These are phyloP conservation scores for Lipomyces mesembrius DNA, from an alignment of 805 yeast species.

Conservation along the genomic window DNA sequence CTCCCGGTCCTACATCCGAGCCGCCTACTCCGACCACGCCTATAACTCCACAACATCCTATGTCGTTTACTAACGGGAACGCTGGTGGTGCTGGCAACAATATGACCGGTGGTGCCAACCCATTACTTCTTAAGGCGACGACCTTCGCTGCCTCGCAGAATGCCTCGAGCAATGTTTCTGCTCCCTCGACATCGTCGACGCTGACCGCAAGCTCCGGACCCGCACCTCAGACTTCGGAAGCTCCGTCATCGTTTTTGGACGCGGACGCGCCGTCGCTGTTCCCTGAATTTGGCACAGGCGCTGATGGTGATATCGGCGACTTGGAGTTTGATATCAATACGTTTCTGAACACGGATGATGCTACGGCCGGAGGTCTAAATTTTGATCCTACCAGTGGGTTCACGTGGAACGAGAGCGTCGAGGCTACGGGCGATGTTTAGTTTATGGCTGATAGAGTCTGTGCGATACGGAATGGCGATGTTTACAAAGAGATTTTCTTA, in stretches of 20 bases:
- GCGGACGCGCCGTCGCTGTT: slow-evolving; percentile 33
- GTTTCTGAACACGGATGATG: slow-evolving; percentile 36
- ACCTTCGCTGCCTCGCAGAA: slow-evolving; percentile 30
- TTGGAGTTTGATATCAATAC: slow-evolving; percentile 38
- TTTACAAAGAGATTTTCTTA: slow-evolving; percentile 1
- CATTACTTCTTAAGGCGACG: slow-evolving; percentile 29
- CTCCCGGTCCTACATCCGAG: slow-evolving; percentile 36
- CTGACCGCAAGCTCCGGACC: slow-evolving; percentile 3
- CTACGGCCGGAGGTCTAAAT: slow-evolving; percentile 28
- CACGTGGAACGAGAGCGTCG: slow-evolving; percentile 39
- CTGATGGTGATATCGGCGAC: slow-evolving; percentile 31
- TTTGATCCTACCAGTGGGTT: slow-evolving; percentile 35
- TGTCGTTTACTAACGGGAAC: slow-evolving; percentile 24
- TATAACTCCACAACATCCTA: slow-evolving; percentile 37
- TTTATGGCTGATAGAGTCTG: neutral
- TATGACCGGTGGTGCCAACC: slow-evolving; percentile 11
- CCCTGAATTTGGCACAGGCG: slow-evolving; percentile 27
- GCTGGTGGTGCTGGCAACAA: slow-evolving; percentile 1
- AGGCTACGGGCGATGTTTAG: slow-evolving; percentile 38
- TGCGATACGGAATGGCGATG: neutral
- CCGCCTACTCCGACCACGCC: slow-evolving; percentile 40
- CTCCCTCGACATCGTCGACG: slow-evolving; percentile 14
- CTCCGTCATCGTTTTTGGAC: slow-evolving; percentile 28
- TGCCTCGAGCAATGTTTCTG: neutral
- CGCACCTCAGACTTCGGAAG: slow-evolving; percentile 1